A percentile compares a stretch with the other conserved stretches of the same genome.
Conservation (phyloP, 169 alveolate species). For the Perkinsus chesapeaki region DNA sequence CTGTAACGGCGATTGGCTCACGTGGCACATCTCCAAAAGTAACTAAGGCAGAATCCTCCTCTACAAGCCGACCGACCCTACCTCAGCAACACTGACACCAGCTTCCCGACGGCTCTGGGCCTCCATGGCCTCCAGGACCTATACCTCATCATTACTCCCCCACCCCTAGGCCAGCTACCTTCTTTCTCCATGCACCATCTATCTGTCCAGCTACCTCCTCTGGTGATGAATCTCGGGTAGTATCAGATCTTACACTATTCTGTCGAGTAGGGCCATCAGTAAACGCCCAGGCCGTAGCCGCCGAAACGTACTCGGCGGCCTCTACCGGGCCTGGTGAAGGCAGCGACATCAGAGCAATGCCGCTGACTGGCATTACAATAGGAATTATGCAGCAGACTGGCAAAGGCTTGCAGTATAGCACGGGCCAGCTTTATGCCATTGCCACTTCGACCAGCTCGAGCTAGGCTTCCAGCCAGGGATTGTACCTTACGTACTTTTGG, state of each 20-base stretch:
- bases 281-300: not conserved
- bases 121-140: not conserved
- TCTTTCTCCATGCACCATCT: not conserved
- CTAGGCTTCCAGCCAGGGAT: not conserved
- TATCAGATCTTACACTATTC: not conserved
- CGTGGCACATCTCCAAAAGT: not conserved
- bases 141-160: too few species aligned
- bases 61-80: not conserved
- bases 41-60: not conserved
- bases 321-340: not conserved
- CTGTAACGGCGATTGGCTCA: not conserved
- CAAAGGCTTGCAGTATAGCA: not conserved
- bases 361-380: not conserved
- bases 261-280: not conserved
- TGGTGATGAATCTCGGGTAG: not conserved
- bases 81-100: not conserved
- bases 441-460: not conserved
- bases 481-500: not conserved
- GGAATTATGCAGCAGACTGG: not conserved
- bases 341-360: not conserved
- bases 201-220: not conserved
- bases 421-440: not conserved
- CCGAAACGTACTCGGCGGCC: not conserved
- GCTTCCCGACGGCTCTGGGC: not conserved
- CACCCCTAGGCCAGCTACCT: not conserved